These are phyloP conservation scores for Wallacemonas sp. DNA, from an alignment of 208 protist genomes.

Conservation along the genomic window DNA sequence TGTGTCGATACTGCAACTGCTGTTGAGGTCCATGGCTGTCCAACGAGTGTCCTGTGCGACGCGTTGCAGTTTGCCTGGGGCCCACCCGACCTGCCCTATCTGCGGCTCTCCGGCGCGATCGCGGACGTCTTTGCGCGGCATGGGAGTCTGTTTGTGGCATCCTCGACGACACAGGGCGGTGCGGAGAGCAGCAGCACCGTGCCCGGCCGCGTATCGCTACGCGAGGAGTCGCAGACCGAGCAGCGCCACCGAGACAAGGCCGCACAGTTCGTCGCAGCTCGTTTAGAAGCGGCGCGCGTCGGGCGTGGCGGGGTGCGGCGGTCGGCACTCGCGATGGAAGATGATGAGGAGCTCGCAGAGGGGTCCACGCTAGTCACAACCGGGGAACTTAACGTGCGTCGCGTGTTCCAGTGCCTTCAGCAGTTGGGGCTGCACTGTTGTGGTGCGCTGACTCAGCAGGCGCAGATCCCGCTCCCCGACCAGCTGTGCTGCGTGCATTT, in stretches of 20 bases:
- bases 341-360: constrained; percentile 24
- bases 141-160: constrained; percentile 68
- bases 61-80: constrained; percentile 63
- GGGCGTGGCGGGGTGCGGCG: not conserved
- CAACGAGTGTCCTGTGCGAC: constrained; percentile 48
- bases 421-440: constrained; percentile 45
- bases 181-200: too few species aligned
- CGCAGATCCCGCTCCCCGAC: constrained; percentile 16
- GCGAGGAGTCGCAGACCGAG: constrained; percentile 4
- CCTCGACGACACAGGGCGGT: too few species aligned
- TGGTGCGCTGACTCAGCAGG: constrained; percentile 16
- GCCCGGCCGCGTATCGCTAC: not conserved
- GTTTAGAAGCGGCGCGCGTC: not conserved
- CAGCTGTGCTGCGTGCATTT: constrained; percentile 30
- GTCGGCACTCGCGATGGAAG: not conserved
- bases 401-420: constrained; percentile 40
- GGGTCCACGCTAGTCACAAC: constrained; percentile 20
- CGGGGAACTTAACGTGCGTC: constrained; percentile 28
- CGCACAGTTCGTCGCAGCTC: not conserved
- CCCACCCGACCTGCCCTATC: constrained; percentile 59
- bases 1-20: not conserved
- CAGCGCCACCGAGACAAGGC: constrained; percentile 1
- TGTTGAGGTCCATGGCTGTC: constrained; percentile 2
- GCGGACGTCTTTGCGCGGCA: constrained; percentile 47
- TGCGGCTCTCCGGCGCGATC: constrained; percentile 42